Conservation (phyloP, 1,284 basidiomycete species). For the Boletus semigastroideus region DNA sequence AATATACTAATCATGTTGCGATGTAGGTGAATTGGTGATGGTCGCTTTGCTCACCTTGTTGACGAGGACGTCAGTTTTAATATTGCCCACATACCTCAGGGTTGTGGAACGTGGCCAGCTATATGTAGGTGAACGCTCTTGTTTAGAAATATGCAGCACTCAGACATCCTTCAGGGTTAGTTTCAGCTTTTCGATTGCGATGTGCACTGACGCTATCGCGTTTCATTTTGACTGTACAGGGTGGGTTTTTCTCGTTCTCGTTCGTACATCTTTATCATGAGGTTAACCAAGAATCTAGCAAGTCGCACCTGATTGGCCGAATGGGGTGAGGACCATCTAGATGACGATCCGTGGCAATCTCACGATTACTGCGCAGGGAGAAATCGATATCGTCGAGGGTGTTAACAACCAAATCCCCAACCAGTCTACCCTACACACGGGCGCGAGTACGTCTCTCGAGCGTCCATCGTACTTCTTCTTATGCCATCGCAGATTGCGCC, state of each 20-base stretch:
- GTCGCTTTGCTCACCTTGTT: no score
- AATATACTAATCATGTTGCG: slow-evolving; percentile 36
- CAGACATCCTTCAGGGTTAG: slow-evolving; percentile 19
- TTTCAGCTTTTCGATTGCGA: not conserved
- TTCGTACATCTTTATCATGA: not conserved
- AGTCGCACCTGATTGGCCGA: slow-evolving; percentile 19
- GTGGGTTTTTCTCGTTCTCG: slow-evolving; percentile 5
- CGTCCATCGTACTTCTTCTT: not conserved
- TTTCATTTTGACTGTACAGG: slow-evolving; percentile 7
- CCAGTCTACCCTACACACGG: slow-evolving; percentile 64
- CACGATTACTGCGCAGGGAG: slow-evolving; percentile 33
- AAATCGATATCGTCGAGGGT: slow-evolving; percentile 71
- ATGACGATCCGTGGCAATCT: not conserved
- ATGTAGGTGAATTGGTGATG: slow-evolving; percentile 26
- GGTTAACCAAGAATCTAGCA: slow-evolving; percentile 15
- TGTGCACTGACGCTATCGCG: not conserved
- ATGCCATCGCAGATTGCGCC: slow-evolving; percentile 45
- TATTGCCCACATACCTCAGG: slow-evolving; percentile 38
- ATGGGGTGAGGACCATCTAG: slow-evolving; percentile 1
- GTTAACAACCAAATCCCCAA: slow-evolving; percentile 60
- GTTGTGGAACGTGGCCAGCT: slow-evolving; percentile 43
- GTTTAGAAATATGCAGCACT: not conserved
- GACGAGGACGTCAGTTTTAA: slow-evolving; percentile 29
- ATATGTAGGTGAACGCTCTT: slow-evolving; percentile 24
- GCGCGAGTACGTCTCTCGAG: slow-evolving; percentile 17